These are phyloP conservation scores for Quaeritorhiza haematococci DNA, from an alignment of 371 early-diverging fungal genomes.

Conservation along the genomic window DNA sequence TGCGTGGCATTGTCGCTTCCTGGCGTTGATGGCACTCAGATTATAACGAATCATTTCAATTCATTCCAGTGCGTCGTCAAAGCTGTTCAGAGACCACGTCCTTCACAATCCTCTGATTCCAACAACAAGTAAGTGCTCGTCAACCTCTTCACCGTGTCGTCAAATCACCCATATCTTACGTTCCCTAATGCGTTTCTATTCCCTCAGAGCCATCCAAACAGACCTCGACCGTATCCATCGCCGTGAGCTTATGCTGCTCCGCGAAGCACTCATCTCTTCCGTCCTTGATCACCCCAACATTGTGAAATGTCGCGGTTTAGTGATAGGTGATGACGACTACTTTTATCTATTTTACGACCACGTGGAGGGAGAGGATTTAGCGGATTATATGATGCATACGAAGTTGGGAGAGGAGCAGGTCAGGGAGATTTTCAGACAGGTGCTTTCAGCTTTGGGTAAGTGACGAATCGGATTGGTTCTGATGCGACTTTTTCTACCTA, in stretches of 20 bases:
- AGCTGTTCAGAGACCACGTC: constrained; percentile 25
- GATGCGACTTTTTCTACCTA: no score
- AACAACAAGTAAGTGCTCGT: no score
- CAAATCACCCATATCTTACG: no score
- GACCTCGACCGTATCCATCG: no score
- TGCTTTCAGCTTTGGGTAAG: constrained; percentile 25
- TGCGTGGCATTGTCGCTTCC: background rate
- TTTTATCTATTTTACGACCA: no score
- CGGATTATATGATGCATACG: constrained; percentile 22
- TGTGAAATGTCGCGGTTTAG: no score
- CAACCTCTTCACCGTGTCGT: no score
- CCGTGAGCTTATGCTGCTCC: background rate
- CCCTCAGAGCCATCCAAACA: no score
- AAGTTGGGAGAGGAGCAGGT: constrained; percentile 16
- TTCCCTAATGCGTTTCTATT: no score
- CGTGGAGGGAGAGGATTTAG: constrained; percentile 28
- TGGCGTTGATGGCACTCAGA: background rate
- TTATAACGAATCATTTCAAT: background rate
- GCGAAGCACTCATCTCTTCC: background rate
- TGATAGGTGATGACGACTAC: no score
- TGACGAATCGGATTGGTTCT: no score
- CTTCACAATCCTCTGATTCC: no score
- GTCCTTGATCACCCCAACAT: background rate
- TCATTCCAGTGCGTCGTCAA: constrained; percentile 32
- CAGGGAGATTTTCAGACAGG: constrained; percentile 18